Conservation (phyloP, 352 stramenopile genomes). For the Phytophthora cactorum region DNA sequence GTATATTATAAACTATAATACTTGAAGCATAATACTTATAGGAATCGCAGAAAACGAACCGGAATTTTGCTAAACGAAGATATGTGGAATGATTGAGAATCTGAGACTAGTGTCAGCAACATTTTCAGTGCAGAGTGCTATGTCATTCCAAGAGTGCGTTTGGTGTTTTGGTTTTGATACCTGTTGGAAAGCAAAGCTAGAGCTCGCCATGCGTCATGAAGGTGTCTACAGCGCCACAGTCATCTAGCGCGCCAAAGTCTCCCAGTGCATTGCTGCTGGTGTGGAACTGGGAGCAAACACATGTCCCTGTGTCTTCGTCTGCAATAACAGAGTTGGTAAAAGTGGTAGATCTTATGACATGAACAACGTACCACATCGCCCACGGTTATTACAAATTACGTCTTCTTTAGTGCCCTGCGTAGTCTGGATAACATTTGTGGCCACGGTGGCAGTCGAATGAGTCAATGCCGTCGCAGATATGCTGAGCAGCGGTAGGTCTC, state of each 20-base stretch:
- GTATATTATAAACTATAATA: too few species aligned
- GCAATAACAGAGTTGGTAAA: not conserved
- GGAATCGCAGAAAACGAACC: too few species aligned
- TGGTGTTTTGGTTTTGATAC: too few species aligned
- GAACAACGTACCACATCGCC: constrained; percentile 58
- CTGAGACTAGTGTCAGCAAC: too few species aligned
- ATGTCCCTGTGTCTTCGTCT: constrained; percentile 73
- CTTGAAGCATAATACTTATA: too few species aligned
- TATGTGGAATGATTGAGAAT: too few species aligned
- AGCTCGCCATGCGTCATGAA: constrained; percentile 74
- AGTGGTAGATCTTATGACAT: not conserved
- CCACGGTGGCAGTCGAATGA: constrained; percentile 39
- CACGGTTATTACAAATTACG: constrained; percentile 78
- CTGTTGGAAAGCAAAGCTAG: constrained; percentile 13
- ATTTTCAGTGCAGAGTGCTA: too few species aligned
- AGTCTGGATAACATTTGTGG: constrained; percentile 32
- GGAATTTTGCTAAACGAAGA: too few species aligned
- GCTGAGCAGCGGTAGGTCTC: constrained; percentile 58
- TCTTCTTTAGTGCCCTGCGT: constrained; percentile 69
- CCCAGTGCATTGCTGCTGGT: constrained; percentile 66
- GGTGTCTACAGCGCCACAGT: constrained; percentile 69
- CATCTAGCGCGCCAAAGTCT: constrained; percentile 46
- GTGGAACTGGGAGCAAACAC: constrained; percentile 64
- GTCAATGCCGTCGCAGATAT: constrained; percentile 46
- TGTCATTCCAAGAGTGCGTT: too few species aligned